Percentiles rank a stretch among this genome's conserved stretches.
Evolutionary conservation across 257 asterid species (phyloP).

Genomic region (Lavandula angustifolia): DNA sequence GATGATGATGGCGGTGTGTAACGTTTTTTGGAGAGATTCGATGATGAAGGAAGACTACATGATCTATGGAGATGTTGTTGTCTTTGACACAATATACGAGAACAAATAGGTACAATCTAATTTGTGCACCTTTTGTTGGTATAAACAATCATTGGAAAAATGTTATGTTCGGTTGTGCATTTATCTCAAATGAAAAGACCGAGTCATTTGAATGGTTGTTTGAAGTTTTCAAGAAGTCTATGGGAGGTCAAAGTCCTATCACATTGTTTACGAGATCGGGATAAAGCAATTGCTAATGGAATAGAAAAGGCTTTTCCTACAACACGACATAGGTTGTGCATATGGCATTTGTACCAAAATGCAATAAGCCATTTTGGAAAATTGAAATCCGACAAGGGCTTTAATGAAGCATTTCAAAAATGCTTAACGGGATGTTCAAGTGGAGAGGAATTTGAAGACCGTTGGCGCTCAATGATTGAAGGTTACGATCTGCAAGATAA

Average conservation of each 20-base stretch:
- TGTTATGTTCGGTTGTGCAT: neutral
- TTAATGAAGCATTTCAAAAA: neutral
- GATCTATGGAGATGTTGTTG: too few relatives aligned
- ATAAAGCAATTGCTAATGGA: neutral
- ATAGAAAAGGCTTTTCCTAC: neutral
- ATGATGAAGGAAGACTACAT: too few relatives aligned
- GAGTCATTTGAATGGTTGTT: neutral
- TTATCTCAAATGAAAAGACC: neutral
- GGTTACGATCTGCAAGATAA: neutral
- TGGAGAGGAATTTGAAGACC: neutral
- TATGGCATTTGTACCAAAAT: slow-evolving; percentile 3
- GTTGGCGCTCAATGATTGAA: neutral
- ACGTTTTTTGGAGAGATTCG: too few relatives aligned
- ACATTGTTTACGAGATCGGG: neutral
- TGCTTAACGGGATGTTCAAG: neutral
- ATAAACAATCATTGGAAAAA: too few relatives aligned
- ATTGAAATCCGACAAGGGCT: neutral
- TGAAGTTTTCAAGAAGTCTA: neutral
- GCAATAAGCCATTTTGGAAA: neutral
- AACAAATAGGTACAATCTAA: too few relatives aligned
- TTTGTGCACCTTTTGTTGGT: too few relatives aligned
- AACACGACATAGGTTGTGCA: neutral
- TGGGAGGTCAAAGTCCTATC: neutral
- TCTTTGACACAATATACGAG: too few relatives aligned
- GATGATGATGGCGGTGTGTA: too few relatives aligned